phyloP scores from a whole-genome alignment of 176 grass and related monocot species.

The Oryza coarctata region DNA sequence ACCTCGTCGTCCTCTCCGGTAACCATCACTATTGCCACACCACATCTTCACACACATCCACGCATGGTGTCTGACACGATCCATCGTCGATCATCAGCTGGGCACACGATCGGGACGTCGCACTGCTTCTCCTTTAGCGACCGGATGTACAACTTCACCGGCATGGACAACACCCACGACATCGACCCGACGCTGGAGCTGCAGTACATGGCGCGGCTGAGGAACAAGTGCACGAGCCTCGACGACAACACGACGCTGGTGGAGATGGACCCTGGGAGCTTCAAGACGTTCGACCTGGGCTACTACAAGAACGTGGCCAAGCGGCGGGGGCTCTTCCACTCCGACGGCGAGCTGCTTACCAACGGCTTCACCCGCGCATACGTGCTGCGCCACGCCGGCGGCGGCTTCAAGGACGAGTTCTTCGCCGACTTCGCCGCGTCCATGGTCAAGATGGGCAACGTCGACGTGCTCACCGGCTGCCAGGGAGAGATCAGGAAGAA shows the following conservation, averaged over 20 bases:
- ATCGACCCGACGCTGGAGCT: conserved; percentile 53
- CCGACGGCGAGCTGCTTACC: conserved; percentile 72
- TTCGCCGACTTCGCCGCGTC: conserved; percentile 66
- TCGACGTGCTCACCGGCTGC: conserved; percentile 49
- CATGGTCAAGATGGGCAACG: conserved; percentile 69
- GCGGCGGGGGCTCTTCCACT: conserved; percentile 72
- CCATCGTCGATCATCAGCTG: conserved; percentile 26
- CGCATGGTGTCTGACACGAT: not conserved
- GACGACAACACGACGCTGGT: conserved; percentile 63
- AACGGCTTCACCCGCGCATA: conserved; percentile 56
- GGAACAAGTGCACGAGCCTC: conserved; percentile 49
- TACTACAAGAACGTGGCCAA: conserved; percentile 64
- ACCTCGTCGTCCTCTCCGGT: conserved; percentile 89
- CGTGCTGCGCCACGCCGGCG: conserved; percentile 58
- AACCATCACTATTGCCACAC: not conserved
- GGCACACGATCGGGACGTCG: conserved; percentile 76
- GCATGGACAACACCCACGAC: conserved; percentile 51
- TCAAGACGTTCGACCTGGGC: conserved; percentile 68
- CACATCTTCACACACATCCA: not conserved
- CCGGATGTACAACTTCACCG: conserved; percentile 87
- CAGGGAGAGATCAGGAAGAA: conserved; percentile 76
- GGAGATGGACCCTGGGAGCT: conserved; percentile 92
- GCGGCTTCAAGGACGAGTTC: conserved; percentile 41
- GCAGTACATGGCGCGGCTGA: conserved; percentile 49
- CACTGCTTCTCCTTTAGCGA: conserved; percentile 64